Conservation (phyloP, 2,329 filamentous ascomycete genomes). For the Alternaria triticina region DNA sequence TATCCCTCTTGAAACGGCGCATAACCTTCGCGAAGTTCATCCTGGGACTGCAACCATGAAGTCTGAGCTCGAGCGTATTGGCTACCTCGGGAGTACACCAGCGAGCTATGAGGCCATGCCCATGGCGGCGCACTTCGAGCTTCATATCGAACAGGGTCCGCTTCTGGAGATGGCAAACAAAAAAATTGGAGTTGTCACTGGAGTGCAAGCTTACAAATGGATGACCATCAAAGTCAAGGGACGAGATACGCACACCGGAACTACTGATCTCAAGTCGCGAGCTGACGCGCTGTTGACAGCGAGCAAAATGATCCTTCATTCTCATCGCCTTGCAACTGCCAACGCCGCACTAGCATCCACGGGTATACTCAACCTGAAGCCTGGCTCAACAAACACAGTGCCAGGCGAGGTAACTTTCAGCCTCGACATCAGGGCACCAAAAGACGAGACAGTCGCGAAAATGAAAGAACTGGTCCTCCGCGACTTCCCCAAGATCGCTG, state of each 20-base stretch:
- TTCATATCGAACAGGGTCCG: conserved; percentile 86
- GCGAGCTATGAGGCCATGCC: conserved; percentile 66
- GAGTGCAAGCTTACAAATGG: conserved; percentile 79
- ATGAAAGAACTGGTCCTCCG: conserved; percentile 63
- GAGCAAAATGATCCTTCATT: conserved; percentile 70
- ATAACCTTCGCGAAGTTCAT: conserved; percentile 68
- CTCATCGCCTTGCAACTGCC: conserved; percentile 66
- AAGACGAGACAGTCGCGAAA: conserved; percentile 62
- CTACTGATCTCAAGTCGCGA: conserved; percentile 70
- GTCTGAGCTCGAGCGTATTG: conserved; percentile 73
- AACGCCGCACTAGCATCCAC: conserved; percentile 70
- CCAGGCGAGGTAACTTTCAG: conserved; percentile 71
- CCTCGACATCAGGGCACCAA: conserved; percentile 69
- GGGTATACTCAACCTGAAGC: conserved; percentile 70
- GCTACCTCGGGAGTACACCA: conserved; percentile 67
- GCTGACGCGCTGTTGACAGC: conserved; percentile 73
- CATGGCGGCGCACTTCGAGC: conserved; percentile 79
- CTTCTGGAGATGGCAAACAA: conserved; percentile 69
- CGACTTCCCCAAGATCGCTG: conserved; percentile 67
- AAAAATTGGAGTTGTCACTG: conserved; percentile 73
- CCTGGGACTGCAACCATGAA: conserved; percentile 68
- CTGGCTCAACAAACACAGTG: conserved; percentile 76
- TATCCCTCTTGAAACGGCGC: conserved; percentile 66
- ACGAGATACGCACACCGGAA: conserved; percentile 75
- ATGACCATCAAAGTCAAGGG: conserved; percentile 71